phyloP scores from a whole-genome alignment of 257 asterid species.

The Solanum gandarillasii region DNA sequence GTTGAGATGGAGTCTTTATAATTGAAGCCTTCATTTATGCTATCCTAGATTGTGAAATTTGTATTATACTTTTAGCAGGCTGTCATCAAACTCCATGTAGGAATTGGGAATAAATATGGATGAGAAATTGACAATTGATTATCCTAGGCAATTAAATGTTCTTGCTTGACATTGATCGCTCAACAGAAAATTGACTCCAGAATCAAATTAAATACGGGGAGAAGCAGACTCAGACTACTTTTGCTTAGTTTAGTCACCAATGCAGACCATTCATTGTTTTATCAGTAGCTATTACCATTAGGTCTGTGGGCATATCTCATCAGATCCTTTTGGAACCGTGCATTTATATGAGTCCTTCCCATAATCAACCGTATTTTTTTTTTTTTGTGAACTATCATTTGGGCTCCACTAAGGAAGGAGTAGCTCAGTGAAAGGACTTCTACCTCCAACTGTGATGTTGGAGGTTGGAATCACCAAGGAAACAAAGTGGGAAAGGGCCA shows the following conservation, averaged over 20 bases:
- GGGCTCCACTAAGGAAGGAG: background rate
- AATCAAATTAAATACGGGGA: background rate
- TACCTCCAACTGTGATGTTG: background rate
- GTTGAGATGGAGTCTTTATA: background rate
- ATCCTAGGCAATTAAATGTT: background rate
- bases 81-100: background rate
- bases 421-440: background rate
- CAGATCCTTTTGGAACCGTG: background rate
- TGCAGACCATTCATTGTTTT: background rate
- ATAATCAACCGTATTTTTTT: background rate
- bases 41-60: background rate
- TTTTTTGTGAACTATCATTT: background rate
- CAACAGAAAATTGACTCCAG: background rate
- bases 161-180: background rate
- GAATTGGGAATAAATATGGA: background rate
- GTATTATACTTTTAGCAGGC: background rate
- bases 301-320: background rate
- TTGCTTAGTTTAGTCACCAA: background rate
- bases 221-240: background rate
- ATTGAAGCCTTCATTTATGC: background rate
- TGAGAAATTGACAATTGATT: background rate
- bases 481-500: background rate
- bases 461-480: background rate
- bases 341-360: background rate
- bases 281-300: background rate